phyloP scores from a whole-genome alignment of 1,139 yeast species.

The Scheffersomyces segobiensis region DNA sequence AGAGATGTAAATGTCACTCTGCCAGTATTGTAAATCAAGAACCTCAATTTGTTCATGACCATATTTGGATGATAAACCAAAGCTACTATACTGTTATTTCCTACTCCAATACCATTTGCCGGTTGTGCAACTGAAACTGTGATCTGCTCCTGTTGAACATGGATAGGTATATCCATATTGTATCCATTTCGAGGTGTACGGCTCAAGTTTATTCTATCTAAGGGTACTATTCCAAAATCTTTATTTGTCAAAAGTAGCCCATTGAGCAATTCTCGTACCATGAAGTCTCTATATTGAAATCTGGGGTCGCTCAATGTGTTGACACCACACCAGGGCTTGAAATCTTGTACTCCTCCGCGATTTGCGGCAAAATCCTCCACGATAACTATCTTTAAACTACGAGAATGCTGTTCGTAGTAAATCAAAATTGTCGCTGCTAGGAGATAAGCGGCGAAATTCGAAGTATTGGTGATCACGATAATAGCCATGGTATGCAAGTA shows the following conservation, averaged over 20 bases:
- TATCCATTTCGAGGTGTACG: not conserved
- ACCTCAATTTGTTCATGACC: slow-evolving; percentile 10
- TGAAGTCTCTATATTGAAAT: slow-evolving; percentile 7
- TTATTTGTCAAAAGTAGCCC: slow-evolving; percentile 3
- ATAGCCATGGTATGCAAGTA: slow-evolving; percentile 8
- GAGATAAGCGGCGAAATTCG: slow-evolving; percentile 16
- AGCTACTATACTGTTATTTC: slow-evolving; percentile 6
- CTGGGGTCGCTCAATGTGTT: slow-evolving; percentile 15
- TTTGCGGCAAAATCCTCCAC: slow-evolving; percentile 6
- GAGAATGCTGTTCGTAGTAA: slow-evolving; percentile 7
- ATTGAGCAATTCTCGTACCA: slow-evolving; percentile 6
- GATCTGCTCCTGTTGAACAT: slow-evolving; percentile 1
- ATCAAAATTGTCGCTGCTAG: slow-evolving; percentile 15
- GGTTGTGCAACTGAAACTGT: not conserved
- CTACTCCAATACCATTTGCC: not conserved
- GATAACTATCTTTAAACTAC: slow-evolving; percentile 11
- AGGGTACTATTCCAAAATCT: slow-evolving; percentile 3
- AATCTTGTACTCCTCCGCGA: slow-evolving; percentile 5
- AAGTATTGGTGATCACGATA: slow-evolving; percentile 15
- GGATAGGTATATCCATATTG: slow-evolving; percentile 8
- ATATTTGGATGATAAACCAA: slow-evolving; percentile 16
- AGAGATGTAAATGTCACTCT: slow-evolving; percentile 7
- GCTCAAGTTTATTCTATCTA: slow-evolving; percentile 2
- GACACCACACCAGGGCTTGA: slow-evolving; percentile 28
- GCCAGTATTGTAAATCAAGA: slow-evolving; percentile 6